phyloP scores from a whole-genome alignment of 805 yeast genomes.

The Kazachstania kunashirensis region DNA sequence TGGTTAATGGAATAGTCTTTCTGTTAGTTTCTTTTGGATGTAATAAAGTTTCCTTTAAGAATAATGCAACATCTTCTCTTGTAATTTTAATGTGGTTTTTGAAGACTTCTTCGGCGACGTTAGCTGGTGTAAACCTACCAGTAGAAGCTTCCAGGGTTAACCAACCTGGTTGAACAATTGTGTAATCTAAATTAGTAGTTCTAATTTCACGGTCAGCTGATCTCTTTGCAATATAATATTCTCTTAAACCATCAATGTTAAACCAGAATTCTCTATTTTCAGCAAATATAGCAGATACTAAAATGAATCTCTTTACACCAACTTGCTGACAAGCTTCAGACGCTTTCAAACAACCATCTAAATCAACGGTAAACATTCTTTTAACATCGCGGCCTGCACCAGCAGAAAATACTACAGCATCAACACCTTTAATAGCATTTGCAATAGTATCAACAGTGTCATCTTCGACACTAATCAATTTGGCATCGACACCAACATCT shows the following conservation, averaged over 20 bases:
- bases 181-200: conserved; percentile 38
- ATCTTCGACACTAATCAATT: conserved; percentile 33
- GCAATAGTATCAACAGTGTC: conserved; percentile 30
- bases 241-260: conserved; percentile 29
- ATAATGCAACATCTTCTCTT: conserved; percentile 50
- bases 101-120: conserved; percentile 12
- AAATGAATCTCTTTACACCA: conserved; percentile 36
- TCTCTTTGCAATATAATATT: conserved; percentile 52
- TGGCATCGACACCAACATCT: conserved; percentile 31
- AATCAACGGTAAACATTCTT: conserved; percentile 42
- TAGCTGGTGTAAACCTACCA: conserved; percentile 32
- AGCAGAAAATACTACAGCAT: conserved; percentile 51
- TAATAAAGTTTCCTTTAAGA: conserved; percentile 32
- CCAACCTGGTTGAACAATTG: conserved; percentile 47
- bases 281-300: conserved; percentile 50
- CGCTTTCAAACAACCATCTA: conserved; percentile 51
- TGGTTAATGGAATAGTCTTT: conserved; percentile 36
- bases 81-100: background rate
- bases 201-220: conserved; percentile 45
- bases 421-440: conserved; percentile 35
- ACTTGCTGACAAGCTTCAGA: conserved; percentile 44
- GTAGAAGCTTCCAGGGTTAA: conserved; percentile 26
- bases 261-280: conserved; percentile 40
- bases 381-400: conserved; percentile 41
- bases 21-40: conserved; percentile 32